Percentiles rank a stretch among this genome's conserved stretches.
Conservation (phyloP, 106 monocot species). For the Ottelia alismoides region DNA sequence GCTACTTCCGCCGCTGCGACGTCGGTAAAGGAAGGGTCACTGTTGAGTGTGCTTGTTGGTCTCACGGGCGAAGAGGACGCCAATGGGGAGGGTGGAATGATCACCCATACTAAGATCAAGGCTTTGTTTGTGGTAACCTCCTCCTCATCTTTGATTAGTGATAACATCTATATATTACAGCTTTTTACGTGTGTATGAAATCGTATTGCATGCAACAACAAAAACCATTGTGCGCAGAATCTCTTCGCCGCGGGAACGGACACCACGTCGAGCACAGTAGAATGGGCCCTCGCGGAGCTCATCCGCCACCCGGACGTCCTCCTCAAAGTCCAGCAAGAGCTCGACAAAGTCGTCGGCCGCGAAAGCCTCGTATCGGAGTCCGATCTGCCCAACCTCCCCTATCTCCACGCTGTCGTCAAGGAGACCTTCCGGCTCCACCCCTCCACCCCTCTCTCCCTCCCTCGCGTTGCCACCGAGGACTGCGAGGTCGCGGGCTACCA, state of each 20-base stretch:
- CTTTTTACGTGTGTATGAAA: conserved; percentile 44
- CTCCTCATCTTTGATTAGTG: too few species aligned
- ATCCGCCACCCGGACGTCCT: too few species aligned
- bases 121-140: conserved; percentile 41
- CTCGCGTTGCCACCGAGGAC: conserved; percentile 7
- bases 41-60: conserved; percentile 23
- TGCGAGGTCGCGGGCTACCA: conserved; percentile 12
- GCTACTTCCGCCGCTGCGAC: conserved; percentile 2
- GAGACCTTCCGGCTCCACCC: too few species aligned
- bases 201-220: conserved; percentile 6
- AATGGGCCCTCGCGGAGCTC: too few species aligned
- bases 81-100: conserved; percentile 12
- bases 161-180: conserved; percentile 16
- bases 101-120: conserved; percentile 48
- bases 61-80: conserved; percentile 8
- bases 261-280: too few species aligned
- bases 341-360: conserved; percentile 4
- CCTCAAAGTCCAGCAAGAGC: conserved; percentile 3
- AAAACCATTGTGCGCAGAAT: conserved; percentile 6
- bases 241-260: too few species aligned
- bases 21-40: neutral
- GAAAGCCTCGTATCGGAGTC: conserved; percentile 8
- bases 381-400: too few species aligned
- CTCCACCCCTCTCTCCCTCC: conserved; percentile 11
- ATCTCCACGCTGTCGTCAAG: too few species aligned